Evolutionary conservation across 257 asterid species (phyloP), one percentile per base, ranked within the genome.

Genomic region (Solanum ossicruentum): DNA sequence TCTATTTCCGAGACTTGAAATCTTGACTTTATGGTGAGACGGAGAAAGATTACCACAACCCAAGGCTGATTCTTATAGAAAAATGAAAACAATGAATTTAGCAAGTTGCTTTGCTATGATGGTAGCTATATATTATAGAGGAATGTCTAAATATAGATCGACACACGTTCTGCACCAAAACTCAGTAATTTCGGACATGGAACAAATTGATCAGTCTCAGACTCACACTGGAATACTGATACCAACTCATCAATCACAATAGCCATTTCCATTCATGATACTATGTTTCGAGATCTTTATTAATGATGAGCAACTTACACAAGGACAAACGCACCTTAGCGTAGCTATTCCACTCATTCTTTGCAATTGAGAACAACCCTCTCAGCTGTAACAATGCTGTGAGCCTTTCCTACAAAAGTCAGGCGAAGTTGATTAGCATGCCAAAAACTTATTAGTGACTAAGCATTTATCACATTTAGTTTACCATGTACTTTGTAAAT

Each of bases 321-420:
- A 13, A 86, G 82, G 65, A 45, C 60, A 78, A 81, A 80, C 87
- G 55, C 79, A 95, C 98, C 98, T 93, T 93, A 97, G 93, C 89
- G 98, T 97, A 60, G 99, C 98, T 83, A 97, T 91, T 90, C 99
- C 99, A 84, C 98, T 97, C 99, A 97, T 97, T 85, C 99, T 91
- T 91, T 97, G 98, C 98, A 97, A 88, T 97, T 97, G 84, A 95
- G 98, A 69, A 94, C 99, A 84, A 97, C 98, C 88, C 99, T 93
- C 89, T 97, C 98, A 83, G 97, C 98, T 71, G 93, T 93, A 73
- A 97, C 93, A 88, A 94, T 94, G 86, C 89, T 94, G 88, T 97
- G 96, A 47, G 99, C 98, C 54, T 89, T 92, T 88, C 98, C 98
- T 97, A 92, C 85, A 88, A 32, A 86, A 13, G 85, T 84, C 23